Percentiles rank a stretch among this genome's conserved stretches.
These are phyloP conservation scores for Pythium graminicola DNA, from an alignment of 352 stramenopile species.

Conservation along the genomic window DNA sequence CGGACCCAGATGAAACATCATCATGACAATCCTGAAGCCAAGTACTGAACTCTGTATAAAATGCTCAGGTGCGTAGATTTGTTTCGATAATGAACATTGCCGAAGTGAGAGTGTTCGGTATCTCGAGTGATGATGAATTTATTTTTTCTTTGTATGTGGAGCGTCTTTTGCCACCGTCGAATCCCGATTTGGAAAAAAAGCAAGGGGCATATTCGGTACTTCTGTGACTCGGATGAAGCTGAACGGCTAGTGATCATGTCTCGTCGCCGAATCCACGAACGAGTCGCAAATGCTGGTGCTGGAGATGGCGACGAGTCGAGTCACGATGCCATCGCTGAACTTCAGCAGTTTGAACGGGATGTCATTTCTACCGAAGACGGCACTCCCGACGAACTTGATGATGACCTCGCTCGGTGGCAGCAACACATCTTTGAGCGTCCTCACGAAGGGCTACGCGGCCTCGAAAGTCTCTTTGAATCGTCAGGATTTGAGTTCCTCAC, in stretches of 20 bases:
- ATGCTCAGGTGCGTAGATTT: constrained; percentile 4
- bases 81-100: constrained; percentile 5
- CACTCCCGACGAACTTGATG: constrained; percentile 8
- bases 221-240: not conserved
- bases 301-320: no score
- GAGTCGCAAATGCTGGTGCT: no score
- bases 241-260: not conserved
- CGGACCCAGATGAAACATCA: not conserved
- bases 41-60: not conserved
- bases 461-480: constrained; percentile 13
- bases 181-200: constrained; percentile 3
- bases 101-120: not conserved
- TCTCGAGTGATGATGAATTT: not conserved
- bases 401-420: constrained; percentile 34
- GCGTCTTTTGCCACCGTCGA: not conserved
- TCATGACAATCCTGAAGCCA: not conserved
- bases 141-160: not conserved
- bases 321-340: not conserved
- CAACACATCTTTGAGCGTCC: constrained; percentile 50
- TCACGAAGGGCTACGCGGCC: constrained; percentile 23
- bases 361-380: not conserved
- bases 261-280: not conserved
- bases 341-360: constrained; percentile 3
- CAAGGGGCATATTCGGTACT: no score
- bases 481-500: constrained; percentile 42